Base-by-base conservation (phyloP, 2,329 filamentous ascomycete species). In the Talaromyces sp. region DNA sequence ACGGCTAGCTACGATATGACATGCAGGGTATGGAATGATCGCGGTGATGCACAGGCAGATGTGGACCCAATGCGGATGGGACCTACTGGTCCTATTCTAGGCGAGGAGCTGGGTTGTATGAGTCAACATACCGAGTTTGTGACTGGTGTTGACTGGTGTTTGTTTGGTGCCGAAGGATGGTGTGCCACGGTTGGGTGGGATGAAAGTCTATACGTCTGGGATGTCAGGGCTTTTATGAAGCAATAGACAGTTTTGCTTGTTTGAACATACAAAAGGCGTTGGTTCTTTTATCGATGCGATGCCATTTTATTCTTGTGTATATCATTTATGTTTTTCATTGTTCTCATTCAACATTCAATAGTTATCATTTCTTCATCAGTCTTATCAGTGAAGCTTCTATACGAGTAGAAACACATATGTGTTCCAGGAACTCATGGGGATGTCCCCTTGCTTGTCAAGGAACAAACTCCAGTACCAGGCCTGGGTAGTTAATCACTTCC, bases 1-100 rank as follows among this genome's bases (percentile, higher is more conserved):
- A 95, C 89, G 71, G 94, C 91, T 1, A 95, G 93, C 75, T 99
- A 99, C 78, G 95, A 99, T 79, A 99, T 99, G 95, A 97, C 92
- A 5, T 96, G 95, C 70, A 87, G 95, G 36, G 84, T 97, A 59
- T 99, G 95, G 95, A 92, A 89, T 11, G 95, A 98, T 75, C 91
- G 88, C n/a, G 86, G 83, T 40, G 69, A 77, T 72, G 69, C 80
- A 8, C 72, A 72, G 27, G 76, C 74, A 4, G 76, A 79, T 69
- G 67, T 69, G 25, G 77, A 80, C 68, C 40, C 73, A 6, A 78
- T 79, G 77, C 76, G 74, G 75, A 56, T 76, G 73, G 63, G 79
- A 72, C 75, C 75, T 27, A 60, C 76, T 68, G 71, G 82, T 8
- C 72, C 77, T 43, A 68, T 73, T 17, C 80, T 88, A 47, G 92